Percentiles rank a stretch among this genome's conserved stretches.
These are phyloP conservation scores for Sporothrix humicola DNA, from an alignment of 2,329 filamentous ascomycete genomes.

Conservation along the genomic window DNA sequence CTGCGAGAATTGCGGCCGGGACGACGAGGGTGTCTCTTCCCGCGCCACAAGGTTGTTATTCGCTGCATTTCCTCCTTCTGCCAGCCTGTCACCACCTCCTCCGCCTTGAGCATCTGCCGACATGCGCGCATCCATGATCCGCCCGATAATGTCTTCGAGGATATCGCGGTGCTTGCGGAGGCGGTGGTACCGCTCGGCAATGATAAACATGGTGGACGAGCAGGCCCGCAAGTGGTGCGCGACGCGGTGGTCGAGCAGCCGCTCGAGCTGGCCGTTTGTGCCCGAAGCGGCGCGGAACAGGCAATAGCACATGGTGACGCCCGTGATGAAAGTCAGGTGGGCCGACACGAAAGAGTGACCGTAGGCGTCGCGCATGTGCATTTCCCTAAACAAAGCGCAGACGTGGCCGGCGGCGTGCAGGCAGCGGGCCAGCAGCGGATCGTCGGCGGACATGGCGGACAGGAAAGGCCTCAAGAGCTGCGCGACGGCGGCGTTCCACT, in stretches of 20 bases:
- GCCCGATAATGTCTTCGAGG: conserved; percentile 54
- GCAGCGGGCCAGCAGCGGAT: conserved; percentile 54
- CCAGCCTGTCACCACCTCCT: background rate
- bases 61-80: background rate
- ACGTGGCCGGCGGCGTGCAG: conserved; percentile 49
- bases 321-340: conserved; percentile 51
- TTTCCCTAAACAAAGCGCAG: conserved; percentile 50
- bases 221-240: conserved; percentile 56
- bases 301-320: conserved; percentile 48
- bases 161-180: conserved; percentile 55
- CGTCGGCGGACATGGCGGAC: conserved; percentile 51
- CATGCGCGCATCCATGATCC: conserved; percentile 48
- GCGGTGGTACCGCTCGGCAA: conserved; percentile 54
- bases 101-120: background rate
- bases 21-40: background rate
- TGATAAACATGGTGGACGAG: conserved; percentile 55
- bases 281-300: conserved; percentile 47
- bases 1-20: background rate
- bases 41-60: too few species aligned
- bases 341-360: conserved; percentile 52
- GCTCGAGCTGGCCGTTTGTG: conserved; percentile 4
- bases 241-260: conserved; percentile 54
- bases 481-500: conserved; percentile 56
- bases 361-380: conserved; percentile 49
- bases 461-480: conserved; percentile 60